Evolutionary conservation across 202 grass and related monocot genomes (phyloP).

Genomic region (Hordeum pubiflorum): DNA sequence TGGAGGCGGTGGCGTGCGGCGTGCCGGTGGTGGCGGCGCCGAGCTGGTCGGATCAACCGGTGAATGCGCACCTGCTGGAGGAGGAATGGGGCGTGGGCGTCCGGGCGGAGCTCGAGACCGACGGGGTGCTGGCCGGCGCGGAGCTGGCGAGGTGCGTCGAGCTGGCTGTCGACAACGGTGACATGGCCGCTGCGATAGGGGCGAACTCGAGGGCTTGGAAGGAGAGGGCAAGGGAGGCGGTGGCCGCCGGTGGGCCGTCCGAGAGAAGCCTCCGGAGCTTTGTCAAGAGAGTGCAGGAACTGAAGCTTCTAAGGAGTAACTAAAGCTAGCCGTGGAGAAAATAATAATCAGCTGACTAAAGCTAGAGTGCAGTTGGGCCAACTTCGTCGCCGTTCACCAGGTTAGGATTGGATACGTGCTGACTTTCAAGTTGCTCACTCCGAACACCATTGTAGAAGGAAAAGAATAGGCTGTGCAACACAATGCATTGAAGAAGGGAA

Average conservation of each 20-base stretch:
- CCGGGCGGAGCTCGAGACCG: neutral
- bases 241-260: neutral
- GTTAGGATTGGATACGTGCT: too few relatives aligned
- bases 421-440: too few relatives aligned
- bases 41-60: neutral
- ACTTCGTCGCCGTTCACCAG: too few relatives aligned
- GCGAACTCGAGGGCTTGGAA: neutral
- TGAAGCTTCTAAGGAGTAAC: neutral
- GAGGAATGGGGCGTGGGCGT: constrained; percentile 6
- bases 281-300: neutral
- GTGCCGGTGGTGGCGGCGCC: constrained; percentile 16
- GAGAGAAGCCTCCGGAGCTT: neutral
- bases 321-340: neutral
- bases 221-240: neutral
- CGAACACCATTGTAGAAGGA: too few relatives aligned
- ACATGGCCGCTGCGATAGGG: neutral
- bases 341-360: neutral
- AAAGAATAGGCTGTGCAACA: too few relatives aligned
- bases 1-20: constrained; percentile 21
- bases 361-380: too few relatives aligned
- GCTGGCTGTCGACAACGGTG: neutral
- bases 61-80: constrained; percentile 1
- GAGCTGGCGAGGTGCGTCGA: constrained; percentile 16
- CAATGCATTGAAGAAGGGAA: neutral
- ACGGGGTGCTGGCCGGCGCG: neutral